These are phyloP conservation scores for Physcomitrellopsis africana DNA, from an alignment of 225 moss, liverwort and hornwort genomes.

Conservation along the genomic window DNA sequence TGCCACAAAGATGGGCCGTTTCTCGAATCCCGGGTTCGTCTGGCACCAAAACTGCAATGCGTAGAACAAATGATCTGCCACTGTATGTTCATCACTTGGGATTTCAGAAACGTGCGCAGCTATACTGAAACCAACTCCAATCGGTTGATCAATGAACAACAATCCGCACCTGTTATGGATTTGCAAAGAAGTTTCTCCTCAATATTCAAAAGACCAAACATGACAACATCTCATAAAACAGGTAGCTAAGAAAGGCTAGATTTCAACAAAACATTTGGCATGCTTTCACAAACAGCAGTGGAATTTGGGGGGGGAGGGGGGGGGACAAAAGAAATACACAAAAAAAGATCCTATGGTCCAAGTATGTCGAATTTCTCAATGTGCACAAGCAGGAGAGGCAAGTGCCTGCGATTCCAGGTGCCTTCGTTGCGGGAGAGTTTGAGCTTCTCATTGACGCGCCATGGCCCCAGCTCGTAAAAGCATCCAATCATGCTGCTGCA, in stretches of 20 bases:
- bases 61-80: conserved; percentile 70
- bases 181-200: background rate
- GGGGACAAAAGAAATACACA: no score
- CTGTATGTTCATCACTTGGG: conserved; percentile 67
- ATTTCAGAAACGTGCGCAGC: conserved; percentile 60
- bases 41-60: conserved; percentile 64
- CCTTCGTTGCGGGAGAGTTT: conserved; percentile 59
- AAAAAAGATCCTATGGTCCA: no score
- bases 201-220: no score
- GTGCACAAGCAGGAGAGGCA: background rate
- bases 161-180: conserved; percentile 64
- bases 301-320: no score
- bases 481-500: conserved; percentile 94
- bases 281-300: background rate
- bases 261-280: background rate
- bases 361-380: no score
- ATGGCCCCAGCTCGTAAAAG: conserved; percentile 92
- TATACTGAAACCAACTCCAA: conserved; percentile 88
- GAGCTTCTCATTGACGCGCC: conserved; percentile 69
- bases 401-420: conserved; percentile 87
- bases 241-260: no score
- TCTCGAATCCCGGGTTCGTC: conserved; percentile 62
- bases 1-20: conserved; percentile 75
- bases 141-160: conserved; percentile 85
- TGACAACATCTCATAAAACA: no score